phyloP scores from a whole-genome alignment of 2,329 filamentous ascomycete species.

The Orbilia ellipsospora region DNA sequence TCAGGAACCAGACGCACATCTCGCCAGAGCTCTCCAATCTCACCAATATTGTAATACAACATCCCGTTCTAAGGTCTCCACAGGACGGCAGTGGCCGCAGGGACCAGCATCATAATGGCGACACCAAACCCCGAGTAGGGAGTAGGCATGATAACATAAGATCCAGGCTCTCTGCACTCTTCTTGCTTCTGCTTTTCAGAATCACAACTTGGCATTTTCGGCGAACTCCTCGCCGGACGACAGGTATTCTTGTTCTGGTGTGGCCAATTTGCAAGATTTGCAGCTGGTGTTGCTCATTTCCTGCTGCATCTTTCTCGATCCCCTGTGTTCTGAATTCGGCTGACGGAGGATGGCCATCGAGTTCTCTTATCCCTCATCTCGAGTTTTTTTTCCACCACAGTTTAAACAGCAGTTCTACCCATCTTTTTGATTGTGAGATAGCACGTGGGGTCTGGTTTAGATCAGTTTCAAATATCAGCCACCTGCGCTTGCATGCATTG shows the following conservation, averaged over 20 bases:
- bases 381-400: too few species aligned
- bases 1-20: neutral
- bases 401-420: too few species aligned
- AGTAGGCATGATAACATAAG: neutral
- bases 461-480: slow-evolving; percentile 52
- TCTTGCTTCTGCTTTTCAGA: slow-evolving; percentile 4
- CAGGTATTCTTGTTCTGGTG: too few species aligned
- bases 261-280: neutral
- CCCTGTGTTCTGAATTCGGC: slow-evolving; percentile 45
- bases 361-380: too few species aligned
- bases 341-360: neutral
- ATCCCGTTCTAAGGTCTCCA: slow-evolving; percentile 31
- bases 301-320: slow-evolving; percentile 43
- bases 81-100: slow-evolving; percentile 44
- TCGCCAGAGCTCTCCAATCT: slow-evolving; percentile 12
- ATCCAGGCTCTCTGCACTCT: slow-evolving; percentile 8
- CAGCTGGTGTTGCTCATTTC: slow-evolving; percentile 20
- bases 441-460: slow-evolving; percentile 42
- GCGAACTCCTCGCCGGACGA: slow-evolving; percentile 21
- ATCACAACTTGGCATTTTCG: slow-evolving; percentile 12
- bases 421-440: slow-evolving; percentile 33
- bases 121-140: slow-evolving; percentile 37
- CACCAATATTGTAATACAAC: slow-evolving; percentile 11
- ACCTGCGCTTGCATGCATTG: slow-evolving; percentile 52
- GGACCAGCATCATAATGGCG: slow-evolving; percentile 50